Percentiles rank a stretch among this genome's conserved stretches.
Evolutionary conservation across 208 protist species (phyloP).

Genomic region (Vickermania ingenoplastis): DNA sequence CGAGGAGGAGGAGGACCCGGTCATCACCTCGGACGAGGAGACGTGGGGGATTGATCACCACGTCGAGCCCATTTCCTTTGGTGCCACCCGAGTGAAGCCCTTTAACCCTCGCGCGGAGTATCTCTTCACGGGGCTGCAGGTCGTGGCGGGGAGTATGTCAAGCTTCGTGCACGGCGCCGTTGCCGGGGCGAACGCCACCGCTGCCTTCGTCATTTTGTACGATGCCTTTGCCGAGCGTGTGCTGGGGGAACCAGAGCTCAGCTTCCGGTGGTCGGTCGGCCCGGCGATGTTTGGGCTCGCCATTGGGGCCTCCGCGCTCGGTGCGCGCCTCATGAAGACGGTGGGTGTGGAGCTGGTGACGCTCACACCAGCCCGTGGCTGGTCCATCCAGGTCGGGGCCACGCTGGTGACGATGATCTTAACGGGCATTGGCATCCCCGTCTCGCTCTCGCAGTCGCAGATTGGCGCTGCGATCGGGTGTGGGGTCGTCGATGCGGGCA

Average conservation of each 20-base stretch:
- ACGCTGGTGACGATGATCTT: slow-evolving; percentile 77
- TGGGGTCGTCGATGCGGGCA: slow-evolving; percentile 54
- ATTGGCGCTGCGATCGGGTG: slow-evolving; percentile 71
- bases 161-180: slow-evolving; percentile 82
- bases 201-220: slow-evolving; percentile 74
- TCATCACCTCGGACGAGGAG: slow-evolving; percentile 20
- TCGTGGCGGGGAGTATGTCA: slow-evolving; percentile 78
- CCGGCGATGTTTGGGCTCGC: slow-evolving; percentile 78
- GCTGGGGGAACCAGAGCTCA: slow-evolving; percentile 32
- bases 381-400: slow-evolving; percentile 72
- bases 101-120: slow-evolving; percentile 82
- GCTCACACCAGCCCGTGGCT: slow-evolving; percentile 71
- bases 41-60: slow-evolving; percentile 71
- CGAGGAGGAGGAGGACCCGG: not conserved
- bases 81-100: slow-evolving; percentile 58
- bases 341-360: slow-evolving; percentile 77
- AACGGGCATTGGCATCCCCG: slow-evolving; percentile 70
- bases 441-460: slow-evolving; percentile 75
- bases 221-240: slow-evolving; percentile 61
- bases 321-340: slow-evolving; percentile 73
- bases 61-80: slow-evolving; percentile 65
- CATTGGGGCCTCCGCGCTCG: slow-evolving; percentile 73
- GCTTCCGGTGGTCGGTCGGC: slow-evolving; percentile 54
- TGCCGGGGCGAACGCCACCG: slow-evolving; percentile 74
- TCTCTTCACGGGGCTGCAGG: slow-evolving; percentile 76